phyloP scores from a whole-genome alignment of 1,139 yeast species.

The Candida sp. region DNA sequence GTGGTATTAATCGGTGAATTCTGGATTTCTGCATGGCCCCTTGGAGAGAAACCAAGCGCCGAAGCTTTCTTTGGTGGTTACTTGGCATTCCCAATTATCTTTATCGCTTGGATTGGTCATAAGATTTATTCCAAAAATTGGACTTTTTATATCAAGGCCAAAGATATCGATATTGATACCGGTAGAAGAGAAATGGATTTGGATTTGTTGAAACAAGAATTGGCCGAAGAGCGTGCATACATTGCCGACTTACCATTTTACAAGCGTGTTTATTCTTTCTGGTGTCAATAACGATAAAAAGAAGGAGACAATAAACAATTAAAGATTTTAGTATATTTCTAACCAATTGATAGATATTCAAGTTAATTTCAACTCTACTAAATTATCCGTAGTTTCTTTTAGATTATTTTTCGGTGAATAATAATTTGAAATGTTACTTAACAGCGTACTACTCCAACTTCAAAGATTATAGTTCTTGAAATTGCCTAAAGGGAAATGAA shows the following conservation, averaged over 20 bases:
- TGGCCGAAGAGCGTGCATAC: constrained; percentile 11
- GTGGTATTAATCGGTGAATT: constrained; percentile 32
- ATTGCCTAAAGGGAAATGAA: no score
- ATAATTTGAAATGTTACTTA: no score
- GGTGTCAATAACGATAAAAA: no score
- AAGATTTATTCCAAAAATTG: constrained; percentile 23
- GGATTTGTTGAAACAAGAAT: constrained; percentile 21
- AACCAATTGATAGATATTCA: no score
- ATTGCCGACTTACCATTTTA: constrained; percentile 50
- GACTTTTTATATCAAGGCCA: constrained; percentile 18
- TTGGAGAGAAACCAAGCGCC: constrained; percentile 18
- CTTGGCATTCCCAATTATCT: constrained; percentile 25
- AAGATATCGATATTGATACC: constrained; percentile 28
- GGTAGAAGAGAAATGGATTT: constrained; percentile 27
- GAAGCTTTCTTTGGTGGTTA: constrained; percentile 27
- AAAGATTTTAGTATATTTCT: no score
- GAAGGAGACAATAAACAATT: no score
- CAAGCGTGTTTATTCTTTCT: constrained; percentile 47
- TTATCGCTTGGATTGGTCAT: constrained; percentile 23
- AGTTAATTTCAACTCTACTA: no score
- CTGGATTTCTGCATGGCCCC: constrained; percentile 28
- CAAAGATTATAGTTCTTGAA: no score
- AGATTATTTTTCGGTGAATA: no score
- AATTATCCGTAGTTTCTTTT: no score
- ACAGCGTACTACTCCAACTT: no score